These are phyloP conservation scores for Aspergillus baeticus DNA, from an alignment of 495 filamentous ascomycete genomes.

Conservation along the genomic window DNA sequence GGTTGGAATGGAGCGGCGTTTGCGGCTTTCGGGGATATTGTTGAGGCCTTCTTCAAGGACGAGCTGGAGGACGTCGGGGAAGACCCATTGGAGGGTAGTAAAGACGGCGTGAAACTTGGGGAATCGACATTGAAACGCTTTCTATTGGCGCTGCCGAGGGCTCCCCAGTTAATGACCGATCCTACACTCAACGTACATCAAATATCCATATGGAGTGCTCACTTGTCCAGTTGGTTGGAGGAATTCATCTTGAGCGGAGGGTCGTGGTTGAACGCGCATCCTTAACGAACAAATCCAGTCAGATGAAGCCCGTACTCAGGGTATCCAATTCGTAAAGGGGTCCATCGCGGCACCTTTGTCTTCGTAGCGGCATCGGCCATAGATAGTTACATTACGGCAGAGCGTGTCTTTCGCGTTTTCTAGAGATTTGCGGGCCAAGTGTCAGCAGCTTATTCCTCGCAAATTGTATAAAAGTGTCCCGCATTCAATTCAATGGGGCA, in stretches of 20 bases:
- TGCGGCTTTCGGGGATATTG: constrained; percentile 82
- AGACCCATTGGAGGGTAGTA: constrained; percentile 49
- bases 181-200: constrained; percentile 9
- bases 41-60: constrained; percentile 56
- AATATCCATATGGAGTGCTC: constrained; percentile 13
- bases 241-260: constrained; percentile 58
- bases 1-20: constrained; percentile 93
- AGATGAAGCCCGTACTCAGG: constrained; percentile 19
- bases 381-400: constrained; percentile 91
- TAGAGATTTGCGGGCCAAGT: constrained; percentile 22
- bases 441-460: neutral
- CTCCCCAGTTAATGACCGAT: constrained; percentile 1
- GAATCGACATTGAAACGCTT: constrained; percentile 94
- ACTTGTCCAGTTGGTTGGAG: constrained; percentile 60
- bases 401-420: constrained; percentile 80
- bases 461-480: too few species aligned
- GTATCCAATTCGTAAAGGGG: neutral
- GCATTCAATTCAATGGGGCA: neutral
- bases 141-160: constrained; percentile 49
- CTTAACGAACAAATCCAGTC: constrained; percentile 37
- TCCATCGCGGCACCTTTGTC: constrained; percentile 59
- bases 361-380: constrained; percentile 89
- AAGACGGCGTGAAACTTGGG: constrained; percentile 84
- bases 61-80: constrained; percentile 31
- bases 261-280: constrained; percentile 90